Evolutionary conservation across 2,329 filamentous ascomycete species (phyloP), one percentile per base, ranked within the genome.

Genomic region (Pestalotiopsis sp.): DNA sequence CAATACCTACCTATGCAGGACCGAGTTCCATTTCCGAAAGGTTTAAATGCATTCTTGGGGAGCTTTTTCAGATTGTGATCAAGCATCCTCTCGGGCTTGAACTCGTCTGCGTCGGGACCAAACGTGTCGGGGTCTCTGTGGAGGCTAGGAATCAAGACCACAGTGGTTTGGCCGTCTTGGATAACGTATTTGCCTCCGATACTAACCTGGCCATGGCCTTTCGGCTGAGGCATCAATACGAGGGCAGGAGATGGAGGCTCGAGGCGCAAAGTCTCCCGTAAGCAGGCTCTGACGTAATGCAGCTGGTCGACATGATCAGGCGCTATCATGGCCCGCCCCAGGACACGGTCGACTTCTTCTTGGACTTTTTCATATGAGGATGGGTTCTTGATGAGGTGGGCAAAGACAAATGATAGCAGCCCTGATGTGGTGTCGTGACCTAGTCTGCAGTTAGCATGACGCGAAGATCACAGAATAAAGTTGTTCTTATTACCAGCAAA

Each of bases 1-100:
- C 85, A 1, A 91, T 82, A 3, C 92, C 92, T 70, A 94, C 92
- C 92, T 70, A 94, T 94, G 72, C 92, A 95, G 1, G 83, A 90
- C 67, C 92, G 82, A 71, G 86, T 83, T 1, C 92, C 92, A 68
- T 92, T 92, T 2, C 92, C 92, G 72, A 94, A 95, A 2, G 92
- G 91, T 79, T 92, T 92, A 90, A 88, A 92, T 36, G 85, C 85
- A 66, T 88, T 88, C 13, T 84, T 84, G 27, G 88, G 90, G 4
- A 92, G 83, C 27, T 87, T 87, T 69, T 88, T 86, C 73, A 93
- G 93, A 25, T 87, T 84, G 13, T 90, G 91, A 45, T 92, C 89
- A 0, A 91, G 79, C 91, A 94, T 93, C 9, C 92, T 84, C 75
- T 94, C 92, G 0, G 92, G 92, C 66, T 38, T 31, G 2, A 39